phyloP scores from a whole-genome alignment of 257 asterid genomes.

The Plantago major region DNA sequence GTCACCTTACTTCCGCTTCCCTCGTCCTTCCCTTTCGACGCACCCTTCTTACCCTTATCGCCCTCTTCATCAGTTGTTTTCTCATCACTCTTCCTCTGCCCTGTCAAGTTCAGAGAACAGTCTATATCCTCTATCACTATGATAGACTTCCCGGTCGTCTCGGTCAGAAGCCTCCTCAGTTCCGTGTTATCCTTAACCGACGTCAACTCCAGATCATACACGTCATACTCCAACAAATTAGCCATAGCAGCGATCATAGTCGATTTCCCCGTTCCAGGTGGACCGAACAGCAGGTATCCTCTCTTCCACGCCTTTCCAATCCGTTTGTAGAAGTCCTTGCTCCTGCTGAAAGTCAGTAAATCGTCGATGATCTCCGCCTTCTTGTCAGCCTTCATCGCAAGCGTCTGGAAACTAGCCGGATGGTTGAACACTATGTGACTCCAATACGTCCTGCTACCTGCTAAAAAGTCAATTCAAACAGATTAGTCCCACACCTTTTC shows the following conservation, averaged over 20 bases:
- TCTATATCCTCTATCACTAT: constrained; percentile 15
- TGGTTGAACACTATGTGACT: constrained; percentile 11
- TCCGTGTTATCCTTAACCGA: constrained; percentile 10
- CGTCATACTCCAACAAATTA: constrained; percentile 7
- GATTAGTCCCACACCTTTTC: too few species aligned
- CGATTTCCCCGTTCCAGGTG: constrained; percentile 12
- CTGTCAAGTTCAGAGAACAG: constrained; percentile 7
- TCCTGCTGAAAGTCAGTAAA: constrained; percentile 5
- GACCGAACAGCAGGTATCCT: constrained; percentile 6
- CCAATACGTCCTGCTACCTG: constrained; percentile 4
- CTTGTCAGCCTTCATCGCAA: constrained; percentile 8
- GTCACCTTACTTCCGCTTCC: neutral
- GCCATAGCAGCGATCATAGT: constrained; percentile 13
- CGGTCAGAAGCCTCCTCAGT: constrained; percentile 8
- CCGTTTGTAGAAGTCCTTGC: constrained; percentile 1
- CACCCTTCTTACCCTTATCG: constrained; percentile 13
- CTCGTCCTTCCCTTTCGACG: neutral
- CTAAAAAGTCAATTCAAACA: too few species aligned
- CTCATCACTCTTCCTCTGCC: constrained; percentile 13
- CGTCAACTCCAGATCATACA: constrained; percentile 14
- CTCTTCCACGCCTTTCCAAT: constrained; percentile 15
- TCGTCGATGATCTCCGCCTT: constrained; percentile 10
- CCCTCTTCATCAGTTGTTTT: constrained; percentile 10
- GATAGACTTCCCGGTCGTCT: constrained; percentile 6
- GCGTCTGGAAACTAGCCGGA: constrained; percentile 4